A percentile compares a stretch with the other conserved stretches of the same genome.
Conservation (phyloP, 495 filamentous ascomycete species). For the Trichocladium antarcticum region DNA sequence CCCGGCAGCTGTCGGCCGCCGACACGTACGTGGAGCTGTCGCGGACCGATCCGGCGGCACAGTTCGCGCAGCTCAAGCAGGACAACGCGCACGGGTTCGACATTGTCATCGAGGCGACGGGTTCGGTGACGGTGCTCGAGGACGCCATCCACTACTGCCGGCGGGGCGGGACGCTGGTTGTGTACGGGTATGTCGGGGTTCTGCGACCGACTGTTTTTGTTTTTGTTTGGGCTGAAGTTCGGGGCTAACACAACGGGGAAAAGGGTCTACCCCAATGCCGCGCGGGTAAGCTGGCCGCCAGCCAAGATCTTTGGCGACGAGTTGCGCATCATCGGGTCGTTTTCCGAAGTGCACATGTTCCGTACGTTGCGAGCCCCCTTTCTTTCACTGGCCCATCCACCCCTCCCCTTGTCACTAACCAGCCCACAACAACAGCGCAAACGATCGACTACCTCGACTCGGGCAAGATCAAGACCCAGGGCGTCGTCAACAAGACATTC, state of each 20-base stretch:
- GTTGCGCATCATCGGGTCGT: constrained; percentile 59
- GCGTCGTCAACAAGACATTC: constrained; percentile 46
- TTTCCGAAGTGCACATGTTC: constrained; percentile 65
- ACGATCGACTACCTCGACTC: constrained; percentile 59
- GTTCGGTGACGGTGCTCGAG: constrained; percentile 55
- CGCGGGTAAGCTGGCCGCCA: constrained; percentile 53
- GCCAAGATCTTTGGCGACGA: constrained; percentile 52
- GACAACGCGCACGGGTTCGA: constrained; percentile 64
- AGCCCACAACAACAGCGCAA: constrained; percentile 28
- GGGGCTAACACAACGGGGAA: background rate
- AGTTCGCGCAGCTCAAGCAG: constrained; percentile 50
- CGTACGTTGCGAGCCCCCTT: constrained; percentile 20
- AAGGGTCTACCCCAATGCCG: constrained; percentile 48
- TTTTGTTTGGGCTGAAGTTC: background rate
- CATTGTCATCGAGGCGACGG: constrained; percentile 51
- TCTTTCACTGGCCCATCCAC: background rate
- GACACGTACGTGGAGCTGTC: constrained; percentile 55
- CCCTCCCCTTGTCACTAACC: background rate
- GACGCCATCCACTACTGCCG: constrained; percentile 59
- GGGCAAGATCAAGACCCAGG: constrained; percentile 50
- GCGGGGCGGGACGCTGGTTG: constrained; percentile 56
- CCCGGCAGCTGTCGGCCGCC: constrained; percentile 42
- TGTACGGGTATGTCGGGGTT: constrained; percentile 39
- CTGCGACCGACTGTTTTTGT: background rate
- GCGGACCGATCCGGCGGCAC: constrained; percentile 41